Evolutionary conservation across 1,139 yeast species (phyloP), one percentile per base, ranked within the genome.

Genomic region (Blastobotrys illinoisensis): DNA sequence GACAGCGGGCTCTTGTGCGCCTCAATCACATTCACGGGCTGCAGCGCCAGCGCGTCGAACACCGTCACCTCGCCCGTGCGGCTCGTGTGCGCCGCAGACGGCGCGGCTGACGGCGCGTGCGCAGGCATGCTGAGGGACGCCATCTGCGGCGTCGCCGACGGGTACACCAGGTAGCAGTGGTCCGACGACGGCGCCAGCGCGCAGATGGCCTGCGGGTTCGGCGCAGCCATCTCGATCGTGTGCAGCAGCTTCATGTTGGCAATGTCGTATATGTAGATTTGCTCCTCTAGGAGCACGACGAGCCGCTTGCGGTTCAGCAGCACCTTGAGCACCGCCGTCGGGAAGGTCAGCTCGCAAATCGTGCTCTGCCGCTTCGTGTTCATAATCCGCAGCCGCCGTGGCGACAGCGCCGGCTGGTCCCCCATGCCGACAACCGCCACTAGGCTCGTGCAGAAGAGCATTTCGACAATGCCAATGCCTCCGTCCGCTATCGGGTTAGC

Each of bases 1-100:
- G 97, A 91, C 53, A 93, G 74, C 13, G 87, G 82, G 1, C 95
- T 84, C 65, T 89, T 88, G 69, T 93, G 99, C 0, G 99, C 99
- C 65, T 89, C 97, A 44, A 93, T 85, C 1, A 91, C 96, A 57
- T 89, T 85, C 19, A 88, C 74, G 0, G 98, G 98, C 64, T 89
- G 95, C 55, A 91, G 69, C 0, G 88, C 77, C 49, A 79, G 74
- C 44, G 91, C 80, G 66, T 93, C 89, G 68, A 89, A 91, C 13
- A 93, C 79, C 5, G 90, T 86, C 19, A 91, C 95, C 67, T 93
- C 99, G 0, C 99, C 99, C 20, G 86, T 81, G 48, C 80, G 60
- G 23, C 63, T 63, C 9, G 69, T 68, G 0, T 67, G 60, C 5
- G 63, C 47, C n/a, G 60, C 56, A n/a, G n/a, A n/a, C 5, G 63